Base-by-base conservation (phyloP, 148 eudicot species). In the Agrostemma githago region DNA sequence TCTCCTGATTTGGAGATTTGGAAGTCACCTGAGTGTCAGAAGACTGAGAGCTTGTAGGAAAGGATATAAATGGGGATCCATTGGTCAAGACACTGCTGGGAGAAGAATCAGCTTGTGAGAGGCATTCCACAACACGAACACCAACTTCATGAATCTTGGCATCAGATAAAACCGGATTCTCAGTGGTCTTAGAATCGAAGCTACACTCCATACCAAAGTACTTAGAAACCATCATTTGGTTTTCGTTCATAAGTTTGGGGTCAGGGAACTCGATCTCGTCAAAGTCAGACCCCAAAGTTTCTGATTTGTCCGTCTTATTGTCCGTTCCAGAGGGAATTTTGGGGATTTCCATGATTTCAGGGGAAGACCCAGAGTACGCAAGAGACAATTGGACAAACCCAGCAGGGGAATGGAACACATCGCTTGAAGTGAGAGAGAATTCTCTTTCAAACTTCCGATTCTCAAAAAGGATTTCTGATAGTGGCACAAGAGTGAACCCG, bases 181-280 rank as follows among this genome's bases (percentile, higher is more conserved):
- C 89, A 0, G 89, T 78, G 54, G 85, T 87, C 66, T 85, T 84
- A 63, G 89, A 78, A 53, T 86, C 89, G 70, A 77, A 16, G 76
- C 83, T 78, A 58, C 83, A 68, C 15, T 78, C 77, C 66, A 90
- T 73, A 16, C 84, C 90, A 73, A 87, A 79, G 72, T 95, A 95
- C 83, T 92, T 94, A 0, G 97, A 86, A 39, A 95, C 88, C 99
- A 95, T 95, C 81, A 83, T 76, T 71, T 90, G 80, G 73, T 95
- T 90, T 83, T 95, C 92, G 56, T 83, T 89, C 39, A 68, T 85
- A 16, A 90, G 78, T 62, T 87, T 88, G 0, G 99, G 99, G 81
- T 95, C 99, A 1, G 99, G 99, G 66, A 95, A 95, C 86, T 95
- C 99, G 21, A 95, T 86, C 68, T 86, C 88, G 71, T 88, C 91